These are phyloP conservation scores for Lineolata rhizophorae DNA, from an alignment of 495 filamentous ascomycete genomes.

Conservation along the genomic window DNA sequence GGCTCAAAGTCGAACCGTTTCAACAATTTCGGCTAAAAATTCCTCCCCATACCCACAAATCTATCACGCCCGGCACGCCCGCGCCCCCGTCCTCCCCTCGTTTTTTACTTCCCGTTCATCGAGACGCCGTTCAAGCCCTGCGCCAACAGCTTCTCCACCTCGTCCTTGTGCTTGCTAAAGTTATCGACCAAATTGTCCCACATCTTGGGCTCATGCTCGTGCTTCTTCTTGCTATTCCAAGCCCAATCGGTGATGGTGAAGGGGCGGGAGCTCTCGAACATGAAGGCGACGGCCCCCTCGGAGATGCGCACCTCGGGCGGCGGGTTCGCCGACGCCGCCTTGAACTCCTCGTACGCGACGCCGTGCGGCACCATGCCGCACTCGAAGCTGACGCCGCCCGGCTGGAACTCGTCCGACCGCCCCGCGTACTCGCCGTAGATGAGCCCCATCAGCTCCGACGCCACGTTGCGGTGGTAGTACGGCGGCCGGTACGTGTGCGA, in stretches of 20 bases:
- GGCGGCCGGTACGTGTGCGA: slow-evolving; percentile 27
- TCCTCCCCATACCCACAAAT: no score
- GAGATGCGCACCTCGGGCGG: slow-evolving; percentile 27
- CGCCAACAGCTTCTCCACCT: slow-evolving; percentile 26
- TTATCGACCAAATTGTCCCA: slow-evolving; percentile 32
- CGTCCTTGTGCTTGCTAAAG: slow-evolving; percentile 21
- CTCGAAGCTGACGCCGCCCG: slow-evolving; percentile 34
- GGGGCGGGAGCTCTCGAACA: slow-evolving; percentile 33
- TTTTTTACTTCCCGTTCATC: no score
- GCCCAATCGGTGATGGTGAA: slow-evolving; percentile 31
- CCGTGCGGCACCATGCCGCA: slow-evolving; percentile 36
- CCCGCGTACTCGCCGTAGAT: slow-evolving; percentile 32
- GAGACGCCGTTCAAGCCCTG: slow-evolving; percentile 7
- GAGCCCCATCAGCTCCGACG: slow-evolving; percentile 28
- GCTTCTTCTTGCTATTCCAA: slow-evolving; percentile 28
- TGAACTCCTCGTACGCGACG: slow-evolving; percentile 41
- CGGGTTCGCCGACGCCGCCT: slow-evolving; percentile 26
- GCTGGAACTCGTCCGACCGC: slow-evolving; percentile 33
- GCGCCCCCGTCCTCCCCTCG: no score
- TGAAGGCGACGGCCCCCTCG: slow-evolving; percentile 29
- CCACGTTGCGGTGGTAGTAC: slow-evolving; percentile 29
- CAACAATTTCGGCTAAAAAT: no score
- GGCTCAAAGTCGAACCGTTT: no score
- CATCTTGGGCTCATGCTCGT: slow-evolving; percentile 34
- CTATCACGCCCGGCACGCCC: no score